A percentile compares a stretch with the other conserved stretches of the same genome.
phyloP scores from a whole-genome alignment of 1,139 yeast genomes.

The Suhomyces chickasaworum region DNA sequence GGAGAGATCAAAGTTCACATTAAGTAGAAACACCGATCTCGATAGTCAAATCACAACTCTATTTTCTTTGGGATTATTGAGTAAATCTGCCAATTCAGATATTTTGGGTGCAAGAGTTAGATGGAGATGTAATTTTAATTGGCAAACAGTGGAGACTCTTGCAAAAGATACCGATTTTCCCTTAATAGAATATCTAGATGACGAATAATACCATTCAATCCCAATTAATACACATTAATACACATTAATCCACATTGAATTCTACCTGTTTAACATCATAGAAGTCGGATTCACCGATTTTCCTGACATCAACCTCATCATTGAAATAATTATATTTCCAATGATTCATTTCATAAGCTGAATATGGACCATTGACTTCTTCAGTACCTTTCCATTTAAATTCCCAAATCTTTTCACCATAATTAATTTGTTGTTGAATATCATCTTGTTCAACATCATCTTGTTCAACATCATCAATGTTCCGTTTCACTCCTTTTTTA shows the following conservation, averaged over 20 bases:
- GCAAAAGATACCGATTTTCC: constrained; percentile 59
- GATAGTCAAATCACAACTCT: constrained; percentile 64
- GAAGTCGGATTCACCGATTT: constrained; percentile 34
- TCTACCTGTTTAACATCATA: constrained; percentile 25
- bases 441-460: constrained; percentile 14
- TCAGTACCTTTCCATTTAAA: constrained; percentile 58
- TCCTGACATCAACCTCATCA: constrained; percentile 47
- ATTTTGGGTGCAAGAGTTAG: constrained; percentile 61
- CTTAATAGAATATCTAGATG: constrained; percentile 44
- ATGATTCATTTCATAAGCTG: constrained; percentile 54
- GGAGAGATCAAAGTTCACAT: constrained; percentile 36
- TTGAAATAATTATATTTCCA: constrained; percentile 65
- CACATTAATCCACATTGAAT: constrained; percentile 19
- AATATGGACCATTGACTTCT: constrained; percentile 61
- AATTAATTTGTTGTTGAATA: no score
- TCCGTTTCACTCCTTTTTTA: constrained; percentile 13
- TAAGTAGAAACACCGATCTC: constrained; percentile 48
- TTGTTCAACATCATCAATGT: constrained; percentile 7
- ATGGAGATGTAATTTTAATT: constrained; percentile 65
- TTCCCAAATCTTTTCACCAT: constrained; percentile 54
- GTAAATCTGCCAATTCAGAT: constrained; percentile 54
- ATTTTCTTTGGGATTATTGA: constrained; percentile 54
- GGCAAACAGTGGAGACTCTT: constrained; percentile 51
- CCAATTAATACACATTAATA: background rate
- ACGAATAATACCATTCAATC: no score